Evolutionary conservation across 257 asterid species (phyloP).

Genomic region (Schizonepeta tenuifolia): DNA sequence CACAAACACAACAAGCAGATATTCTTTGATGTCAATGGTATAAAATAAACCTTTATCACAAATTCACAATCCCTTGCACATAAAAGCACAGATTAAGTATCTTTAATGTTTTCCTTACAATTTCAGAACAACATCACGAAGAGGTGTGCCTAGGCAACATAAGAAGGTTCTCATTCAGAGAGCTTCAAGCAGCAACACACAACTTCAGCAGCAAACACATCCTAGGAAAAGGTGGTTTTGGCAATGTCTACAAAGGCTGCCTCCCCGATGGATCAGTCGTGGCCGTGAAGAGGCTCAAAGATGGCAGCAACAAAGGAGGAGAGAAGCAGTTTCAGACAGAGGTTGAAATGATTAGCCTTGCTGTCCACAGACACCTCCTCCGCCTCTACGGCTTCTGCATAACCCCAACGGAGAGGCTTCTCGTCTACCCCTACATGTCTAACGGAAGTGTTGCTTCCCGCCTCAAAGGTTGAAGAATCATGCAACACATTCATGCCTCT

Average conservation of each 20-base stretch:
- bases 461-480: conserved; percentile 64
- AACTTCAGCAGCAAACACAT: conserved; percentile 89
- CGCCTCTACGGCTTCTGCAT: conserved; percentile 81
- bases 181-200: conserved; percentile 81
- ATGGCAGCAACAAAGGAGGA: conserved; percentile 74
- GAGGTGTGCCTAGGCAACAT: conserved; percentile 82
- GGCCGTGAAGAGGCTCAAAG: conserved; percentile 90
- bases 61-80: background rate
- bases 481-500: background rate
- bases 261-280: conserved; percentile 83
- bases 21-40: conserved; percentile 75
- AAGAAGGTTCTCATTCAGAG: conserved; percentile 72
- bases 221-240: conserved; percentile 93
- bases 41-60: background rate
- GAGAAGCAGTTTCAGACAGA: conserved; percentile 94
- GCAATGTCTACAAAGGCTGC: conserved; percentile 85
- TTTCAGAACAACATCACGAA: conserved; percentile 72
- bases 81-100: background rate
- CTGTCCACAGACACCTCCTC: conserved; percentile 89
- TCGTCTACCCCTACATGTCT: conserved; percentile 91
- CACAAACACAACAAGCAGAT: conserved; percentile 75
- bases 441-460: conserved; percentile 96
- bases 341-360: conserved; percentile 91
- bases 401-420: conserved; percentile 74
- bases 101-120: background rate